Conservation (phyloP, 352 stramenopile genomes). For the Pythium dissimile region DNA sequence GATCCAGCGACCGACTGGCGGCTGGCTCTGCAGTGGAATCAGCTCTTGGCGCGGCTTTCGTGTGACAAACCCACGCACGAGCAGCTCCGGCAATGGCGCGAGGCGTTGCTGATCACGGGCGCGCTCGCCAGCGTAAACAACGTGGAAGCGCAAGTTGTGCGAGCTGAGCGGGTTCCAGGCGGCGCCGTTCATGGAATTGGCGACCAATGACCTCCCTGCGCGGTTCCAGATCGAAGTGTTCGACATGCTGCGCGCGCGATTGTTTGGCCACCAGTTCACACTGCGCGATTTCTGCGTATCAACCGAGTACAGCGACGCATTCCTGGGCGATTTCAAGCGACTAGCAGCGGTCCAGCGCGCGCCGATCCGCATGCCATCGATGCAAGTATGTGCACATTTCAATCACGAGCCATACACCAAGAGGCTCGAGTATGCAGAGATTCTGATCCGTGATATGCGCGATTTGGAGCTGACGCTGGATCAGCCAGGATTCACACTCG, state of each 20-base stretch:
- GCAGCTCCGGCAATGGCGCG: neutral
- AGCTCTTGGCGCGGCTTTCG: neutral
- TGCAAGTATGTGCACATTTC: neutral
- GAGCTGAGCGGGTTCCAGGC: conserved; percentile 1
- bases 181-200: conserved; percentile 8
- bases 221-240: neutral
- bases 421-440: neutral
- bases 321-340: neutral
- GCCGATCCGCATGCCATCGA: neutral
- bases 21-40: neutral
- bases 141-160: neutral
- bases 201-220: neutral
- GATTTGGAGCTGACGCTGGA: neutral
- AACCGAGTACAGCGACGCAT: neutral
- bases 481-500: neutral
- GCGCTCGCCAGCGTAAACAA: conserved; percentile 3
- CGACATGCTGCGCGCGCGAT: neutral
- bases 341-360: neutral
- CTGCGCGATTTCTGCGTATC: neutral
- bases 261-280: neutral
- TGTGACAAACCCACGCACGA: neutral
- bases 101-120: conserved; percentile 1
- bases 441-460: neutral
- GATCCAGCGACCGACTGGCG: conserved; percentile 9
- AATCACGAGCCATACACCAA: neutral